Base-by-base conservation (phyloP, 768 basidiomycete genomes). In the Candolleomyces eurysporus region DNA sequence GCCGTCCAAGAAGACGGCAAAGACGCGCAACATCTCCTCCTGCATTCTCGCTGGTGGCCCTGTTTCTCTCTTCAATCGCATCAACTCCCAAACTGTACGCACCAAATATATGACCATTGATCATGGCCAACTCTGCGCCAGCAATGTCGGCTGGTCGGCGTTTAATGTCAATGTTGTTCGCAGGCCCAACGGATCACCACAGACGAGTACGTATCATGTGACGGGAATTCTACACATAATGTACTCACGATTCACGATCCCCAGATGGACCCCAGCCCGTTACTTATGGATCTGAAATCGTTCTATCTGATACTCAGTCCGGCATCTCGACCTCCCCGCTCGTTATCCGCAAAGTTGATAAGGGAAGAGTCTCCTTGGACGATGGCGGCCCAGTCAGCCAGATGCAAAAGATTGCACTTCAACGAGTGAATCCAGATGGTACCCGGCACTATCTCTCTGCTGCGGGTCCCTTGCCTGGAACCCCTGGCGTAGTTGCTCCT, bases 101-200 rank as follows among this genome's bases (percentile, higher is more conserved):
- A 97, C 95, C 60, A 96, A 96, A 79, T 98, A 96, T 75, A 94
- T 98, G 92, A 92, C 91, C 58, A 89, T 96, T 71, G 93, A 96
- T 66, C 85, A 87, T 66, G 86, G 84, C 56, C 86, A 88, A 69
- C 77, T 94, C 61, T 90, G 90, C 75, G 92, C 94, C n/a, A 93
- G 90, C 73, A 94, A 94, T 71, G 80, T 91, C 65, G 83, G 90
- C 50, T 96, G 94, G 95, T 93, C 93, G 60, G 94, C 95, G 40
- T 96, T 96, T 79, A 93, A 90, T 69, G 91, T 96, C 69, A 93
- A 93, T 71, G 90, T 96, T 59, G 84, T 94, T 52, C 89, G 88
- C 58, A 85, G 87, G 56, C 85, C 86, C 58, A 83, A 86, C 63
- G 89, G 90, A 65, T 76, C 83, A 66, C 81, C 85, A 43, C 62